A percentile compares a stretch with the other conserved stretches of the same genome.
phyloP scores from a whole-genome alignment of 129 eudicot species.

The Ambrosia artemisiifolia region DNA sequence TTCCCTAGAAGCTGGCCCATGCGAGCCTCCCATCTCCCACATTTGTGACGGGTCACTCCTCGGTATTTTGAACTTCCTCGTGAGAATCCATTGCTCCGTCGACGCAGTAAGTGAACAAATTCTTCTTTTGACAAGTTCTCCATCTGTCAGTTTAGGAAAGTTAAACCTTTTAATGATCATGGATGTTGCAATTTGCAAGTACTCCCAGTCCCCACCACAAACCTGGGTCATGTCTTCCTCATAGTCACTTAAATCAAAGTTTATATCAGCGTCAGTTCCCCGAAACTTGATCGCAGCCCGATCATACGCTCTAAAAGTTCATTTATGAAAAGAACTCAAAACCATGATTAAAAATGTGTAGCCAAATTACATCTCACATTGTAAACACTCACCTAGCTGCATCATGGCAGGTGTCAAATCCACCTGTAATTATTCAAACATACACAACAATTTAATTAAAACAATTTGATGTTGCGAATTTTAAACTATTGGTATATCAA shows the following conservation, averaged over 20 bases:
- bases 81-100: slow-evolving; percentile 79
- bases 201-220: not conserved
- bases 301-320: slow-evolving; percentile 71
- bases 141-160: slow-evolving; percentile 43
- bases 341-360: not conserved
- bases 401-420: slow-evolving; percentile 91
- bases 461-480: not conserved
- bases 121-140: slow-evolving; percentile 73
- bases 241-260: slow-evolving; percentile 62
- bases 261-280: slow-evolving; percentile 87
- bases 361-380: not conserved
- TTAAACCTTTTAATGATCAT: slow-evolving; percentile 3
- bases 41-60: slow-evolving; percentile 87
- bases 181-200: slow-evolving; percentile 12
- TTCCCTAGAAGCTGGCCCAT: slow-evolving; percentile 89
- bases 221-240: slow-evolving; percentile 80
- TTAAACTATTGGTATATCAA: not conserved
- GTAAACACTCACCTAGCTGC: slow-evolving; percentile 79
- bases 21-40: slow-evolving; percentile 95
- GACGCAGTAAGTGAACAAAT: slow-evolving; percentile 77
- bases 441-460: not conserved
- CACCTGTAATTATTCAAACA: slow-evolving; percentile 50
- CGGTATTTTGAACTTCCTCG: slow-evolving; percentile 81
- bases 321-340: slow-evolving; percentile 14
- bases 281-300: slow-evolving; percentile 94